A percentile compares a stretch with the other conserved stretches of the same genome.
Conservation (phyloP, 257 asterid species). For the Primulina eburnea region DNA sequence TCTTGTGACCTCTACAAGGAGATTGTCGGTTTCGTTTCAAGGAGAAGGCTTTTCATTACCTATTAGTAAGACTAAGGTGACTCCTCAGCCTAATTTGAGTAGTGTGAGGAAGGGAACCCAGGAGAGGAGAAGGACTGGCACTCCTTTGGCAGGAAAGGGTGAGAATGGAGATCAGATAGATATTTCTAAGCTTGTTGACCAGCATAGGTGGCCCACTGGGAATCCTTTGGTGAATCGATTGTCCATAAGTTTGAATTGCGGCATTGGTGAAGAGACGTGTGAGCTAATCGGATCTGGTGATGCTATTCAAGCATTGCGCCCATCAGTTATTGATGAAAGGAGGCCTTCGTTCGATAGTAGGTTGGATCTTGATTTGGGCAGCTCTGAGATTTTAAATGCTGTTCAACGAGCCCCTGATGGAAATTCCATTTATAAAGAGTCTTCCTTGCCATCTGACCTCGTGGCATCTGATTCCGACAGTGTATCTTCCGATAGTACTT, state of each 20-base stretch:
- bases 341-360: slow-evolving; percentile 65
- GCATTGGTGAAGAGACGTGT: slow-evolving; percentile 41
- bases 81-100: slow-evolving; percentile 67
- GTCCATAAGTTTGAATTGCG: slow-evolving; percentile 65
- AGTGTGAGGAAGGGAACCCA: slow-evolving; percentile 73
- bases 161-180: slow-evolving; percentile 70
- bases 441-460: slow-evolving; percentile 49
- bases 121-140: slow-evolving; percentile 60
- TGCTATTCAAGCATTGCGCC: slow-evolving; percentile 43
- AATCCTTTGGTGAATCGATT: slow-evolving; percentile 47
- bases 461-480: slow-evolving; percentile 88
- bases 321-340: slow-evolving; percentile 69
- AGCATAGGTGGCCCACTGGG: slow-evolving; percentile 83
- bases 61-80: slow-evolving; percentile 70
- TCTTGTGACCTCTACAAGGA: slow-evolving; percentile 74
- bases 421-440: slow-evolving; percentile 46
- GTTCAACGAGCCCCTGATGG: slow-evolving; percentile 35
- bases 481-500: slow-evolving; percentile 88
- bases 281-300: slow-evolving; percentile 60
- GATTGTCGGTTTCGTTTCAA: slow-evolving; percentile 90
- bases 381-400: slow-evolving; percentile 47
- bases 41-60: slow-evolving; percentile 88
- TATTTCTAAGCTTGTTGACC: slow-evolving; percentile 65
- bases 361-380: slow-evolving; percentile 57
- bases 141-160: slow-evolving; percentile 55